A percentile compares a stretch with the other conserved stretches of the same genome.
Evolutionary conservation across 164 flowering plant genomes (phyloP).

Genomic region (Nymphaea colorata): DNA sequence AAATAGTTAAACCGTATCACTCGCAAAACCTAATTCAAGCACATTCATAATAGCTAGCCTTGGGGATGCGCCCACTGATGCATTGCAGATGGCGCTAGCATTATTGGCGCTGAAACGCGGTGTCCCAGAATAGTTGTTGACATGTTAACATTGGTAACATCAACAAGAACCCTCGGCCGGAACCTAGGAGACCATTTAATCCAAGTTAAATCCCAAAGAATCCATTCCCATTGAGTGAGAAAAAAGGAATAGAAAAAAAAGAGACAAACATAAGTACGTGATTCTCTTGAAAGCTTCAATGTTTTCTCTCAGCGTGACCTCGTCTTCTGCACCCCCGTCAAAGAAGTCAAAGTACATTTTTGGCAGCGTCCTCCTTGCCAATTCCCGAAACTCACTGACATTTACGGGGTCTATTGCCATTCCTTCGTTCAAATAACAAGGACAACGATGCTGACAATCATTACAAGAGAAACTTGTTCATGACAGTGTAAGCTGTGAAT

Average conservation of each 20-base stretch:
- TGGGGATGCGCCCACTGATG: slow-evolving; percentile 68
- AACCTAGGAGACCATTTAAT: slow-evolving; percentile 30
- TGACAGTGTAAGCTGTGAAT: too few relatives aligned
- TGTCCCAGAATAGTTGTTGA: slow-evolving; percentile 54
- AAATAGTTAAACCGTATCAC: neutral
- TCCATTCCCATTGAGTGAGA: neutral
- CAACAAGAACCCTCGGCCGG: slow-evolving; percentile 63
- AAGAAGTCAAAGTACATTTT: slow-evolving; percentile 73
- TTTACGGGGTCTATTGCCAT: slow-evolving; percentile 55
- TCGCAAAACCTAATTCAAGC: neutral
- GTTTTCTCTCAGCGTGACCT: slow-evolving; percentile 52
- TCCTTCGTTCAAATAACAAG: slow-evolving; percentile 1
- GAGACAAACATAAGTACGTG: slow-evolving; percentile 22
- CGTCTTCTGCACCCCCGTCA: slow-evolving; percentile 73
- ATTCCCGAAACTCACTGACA: slow-evolving; percentile 53
- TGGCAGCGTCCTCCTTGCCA: slow-evolving; percentile 61
- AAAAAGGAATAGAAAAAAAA: neutral
- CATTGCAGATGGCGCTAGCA: slow-evolving; percentile 66
- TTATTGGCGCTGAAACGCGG: slow-evolving; percentile 50
- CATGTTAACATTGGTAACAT: slow-evolving; percentile 55
- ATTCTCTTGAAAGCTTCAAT: slow-evolving; percentile 57
- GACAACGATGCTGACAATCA: neutral
- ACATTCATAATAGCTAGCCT: slow-evolving; percentile 21
- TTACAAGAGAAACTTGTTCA: too few relatives aligned
- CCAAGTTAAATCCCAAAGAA: neutral